Base-by-base conservation (phyloP, 352 stramenopile species). In the Labyrinthula sp. region DNA sequence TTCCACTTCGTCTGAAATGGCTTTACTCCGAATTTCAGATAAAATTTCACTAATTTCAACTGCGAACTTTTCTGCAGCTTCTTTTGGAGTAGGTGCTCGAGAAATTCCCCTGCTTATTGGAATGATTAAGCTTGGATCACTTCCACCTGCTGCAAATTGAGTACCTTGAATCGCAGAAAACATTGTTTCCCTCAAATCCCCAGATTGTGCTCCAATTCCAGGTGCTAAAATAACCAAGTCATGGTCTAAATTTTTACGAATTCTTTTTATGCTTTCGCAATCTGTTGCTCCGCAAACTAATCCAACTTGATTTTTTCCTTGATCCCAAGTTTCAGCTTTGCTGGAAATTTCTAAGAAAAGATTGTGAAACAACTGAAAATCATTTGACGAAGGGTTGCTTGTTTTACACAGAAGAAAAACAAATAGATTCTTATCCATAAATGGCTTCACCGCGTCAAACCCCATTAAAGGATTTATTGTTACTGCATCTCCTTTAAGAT, bases 341-440 rank as follows among this genome's bases (percentile, higher is more conserved):
- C 45, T 21, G 0, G 79, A 64, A 38, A 79, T 87, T 35, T 52
- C 43, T 10, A 52, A 28, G n/a, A n/a, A n/a, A n/a, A n/a, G n/a
- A n/a, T n/a, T n/a, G n/a, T n/a, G n/a, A n/a, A n/a, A n/a, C n/a
- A n/a, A n/a, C 57, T 95, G 76, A 35, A 97, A 75, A 54, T 98
- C 85, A 49, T 92, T 84, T 6, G 82, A 87, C 38, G 74, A 90
- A 21, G 79, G 75, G 67, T 99, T 99, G 4, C 84, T 96, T 18
- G 88, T 99, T 75, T 97, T 97, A 67, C 89, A 99, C 7, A 99
- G 69, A 30, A 99, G 67, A 59, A 99, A 99, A 40, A 79, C 90
- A 46, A 75, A 75, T 34, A 71, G 71, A 56, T 70, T 79, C 0
- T 74, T 82, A 14, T 45, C 47, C 9, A 82, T 57, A 70, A 99